These are phyloP conservation scores for Termitomyces sp. DNA, from an alignment of 1,284 basidiomycete genomes.

Conservation along the genomic window DNA sequence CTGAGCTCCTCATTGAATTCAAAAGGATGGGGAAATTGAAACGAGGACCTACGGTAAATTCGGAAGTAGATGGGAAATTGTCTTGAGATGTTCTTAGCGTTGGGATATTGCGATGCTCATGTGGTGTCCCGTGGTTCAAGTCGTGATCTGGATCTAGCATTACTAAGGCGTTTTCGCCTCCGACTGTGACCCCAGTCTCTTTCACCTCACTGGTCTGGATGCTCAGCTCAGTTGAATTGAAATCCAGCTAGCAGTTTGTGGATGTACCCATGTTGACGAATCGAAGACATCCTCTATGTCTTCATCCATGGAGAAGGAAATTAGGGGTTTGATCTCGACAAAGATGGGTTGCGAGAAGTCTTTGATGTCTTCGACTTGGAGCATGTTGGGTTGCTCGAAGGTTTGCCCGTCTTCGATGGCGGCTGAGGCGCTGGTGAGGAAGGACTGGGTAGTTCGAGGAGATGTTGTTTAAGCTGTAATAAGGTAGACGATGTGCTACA, in stretches of 20 bases:
- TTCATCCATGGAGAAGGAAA: background rate
- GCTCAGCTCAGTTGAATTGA: background rate
- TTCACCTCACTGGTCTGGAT: background rate
- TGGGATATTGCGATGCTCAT: background rate
- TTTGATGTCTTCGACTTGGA: background rate
- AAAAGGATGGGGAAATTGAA: background rate
- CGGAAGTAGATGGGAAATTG: background rate
- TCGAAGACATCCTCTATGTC: background rate
- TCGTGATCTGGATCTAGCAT: background rate
- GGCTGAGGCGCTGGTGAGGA: background rate
- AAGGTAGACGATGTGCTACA: too few relatives aligned
- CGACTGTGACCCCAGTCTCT: background rate
- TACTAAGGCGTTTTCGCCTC: background rate
- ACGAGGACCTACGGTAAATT: background rate
- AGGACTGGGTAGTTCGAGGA: background rate
- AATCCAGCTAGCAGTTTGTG: background rate
- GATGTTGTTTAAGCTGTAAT: background rate
- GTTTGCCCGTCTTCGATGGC: background rate
- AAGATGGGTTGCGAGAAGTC: slow-evolving; percentile 1
- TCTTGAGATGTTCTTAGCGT: background rate
- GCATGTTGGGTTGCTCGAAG: background rate
- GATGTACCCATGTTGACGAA: background rate
- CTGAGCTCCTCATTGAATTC: background rate
- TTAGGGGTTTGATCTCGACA: slow-evolving; percentile 1
- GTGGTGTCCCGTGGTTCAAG: background rate